Conservation (phyloP, 2,329 filamentous ascomycete species). For the Torrubiella hemipterigena region DNA sequence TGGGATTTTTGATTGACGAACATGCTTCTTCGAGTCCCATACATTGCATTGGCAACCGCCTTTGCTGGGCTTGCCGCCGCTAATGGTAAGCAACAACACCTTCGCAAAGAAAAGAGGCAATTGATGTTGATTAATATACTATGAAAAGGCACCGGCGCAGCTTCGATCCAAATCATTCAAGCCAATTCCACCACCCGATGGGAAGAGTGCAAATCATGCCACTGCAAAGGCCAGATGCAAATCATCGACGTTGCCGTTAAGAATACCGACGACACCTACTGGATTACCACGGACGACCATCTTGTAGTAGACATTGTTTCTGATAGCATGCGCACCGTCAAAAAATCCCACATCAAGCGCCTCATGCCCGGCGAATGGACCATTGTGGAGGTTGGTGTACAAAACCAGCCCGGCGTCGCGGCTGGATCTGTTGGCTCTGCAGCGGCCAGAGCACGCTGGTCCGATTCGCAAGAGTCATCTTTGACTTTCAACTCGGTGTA, state of each 20-base stretch:
- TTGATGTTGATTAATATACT: no score
- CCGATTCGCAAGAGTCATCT: background rate
- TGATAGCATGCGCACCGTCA: slow-evolving; percentile 1
- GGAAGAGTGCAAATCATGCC: background rate
- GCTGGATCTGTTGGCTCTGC: slow-evolving; percentile 1
- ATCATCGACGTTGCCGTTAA: slow-evolving; percentile 4
- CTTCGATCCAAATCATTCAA: background rate
- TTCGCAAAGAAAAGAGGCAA: no score
- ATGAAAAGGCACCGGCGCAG: no score
- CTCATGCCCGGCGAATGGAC: slow-evolving; percentile 3
- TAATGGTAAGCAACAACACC: no score
- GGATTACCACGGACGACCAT: slow-evolving; percentile 2
- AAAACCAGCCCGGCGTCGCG: slow-evolving; percentile 3
- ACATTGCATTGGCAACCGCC: no score
- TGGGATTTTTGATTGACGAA: no score
- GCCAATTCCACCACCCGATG: background rate
- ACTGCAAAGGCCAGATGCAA: slow-evolving; percentile 2
- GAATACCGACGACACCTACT: slow-evolving; percentile 3
- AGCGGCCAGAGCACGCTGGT: background rate
- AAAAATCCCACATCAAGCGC: slow-evolving; percentile 3
- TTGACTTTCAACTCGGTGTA: slow-evolving; percentile 2
- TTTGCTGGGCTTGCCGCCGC: no score
- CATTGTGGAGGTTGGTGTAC: slow-evolving; percentile 5
- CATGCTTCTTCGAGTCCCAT: no score
- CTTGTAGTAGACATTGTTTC: slow-evolving; percentile 4